Evolutionary conservation across 164 flowering plant genomes (phyloP).

Genomic region (Magnolia changhungtana): DNA sequence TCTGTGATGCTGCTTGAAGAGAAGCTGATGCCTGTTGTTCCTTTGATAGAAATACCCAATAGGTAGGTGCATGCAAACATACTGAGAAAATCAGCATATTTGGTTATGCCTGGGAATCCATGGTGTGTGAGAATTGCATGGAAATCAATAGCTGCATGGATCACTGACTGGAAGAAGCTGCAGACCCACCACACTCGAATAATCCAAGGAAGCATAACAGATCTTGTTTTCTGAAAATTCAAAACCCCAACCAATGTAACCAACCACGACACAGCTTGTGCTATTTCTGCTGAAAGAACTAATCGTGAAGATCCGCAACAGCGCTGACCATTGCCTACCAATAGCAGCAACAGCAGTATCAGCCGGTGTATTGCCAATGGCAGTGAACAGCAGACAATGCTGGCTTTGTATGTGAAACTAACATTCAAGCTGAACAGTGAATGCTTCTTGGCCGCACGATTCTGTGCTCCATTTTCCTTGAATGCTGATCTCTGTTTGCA

Average conservation of each 20-base stretch:
- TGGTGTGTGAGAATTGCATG: slow-evolving; percentile 24
- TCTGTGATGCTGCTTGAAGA: slow-evolving; percentile 32
- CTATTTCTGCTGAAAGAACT: slow-evolving; percentile 34
- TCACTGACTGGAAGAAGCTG: slow-evolving; percentile 46
- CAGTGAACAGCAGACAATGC: slow-evolving; percentile 40
- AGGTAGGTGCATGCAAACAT: slow-evolving; percentile 44
- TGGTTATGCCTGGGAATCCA: slow-evolving; percentile 20
- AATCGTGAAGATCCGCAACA: slow-evolving; percentile 31
- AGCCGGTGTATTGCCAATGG: slow-evolving; percentile 34
- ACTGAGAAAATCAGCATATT: slow-evolving; percentile 40
- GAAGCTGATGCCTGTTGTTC: slow-evolving; percentile 48
- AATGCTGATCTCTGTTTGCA: slow-evolving; percentile 25
- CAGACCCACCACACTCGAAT: slow-evolving; percentile 78
- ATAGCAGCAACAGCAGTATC: slow-evolving; percentile 31
- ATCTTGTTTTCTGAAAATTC: slow-evolving; percentile 23
- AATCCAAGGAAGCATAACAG: slow-evolving; percentile 52
- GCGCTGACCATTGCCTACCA: slow-evolving; percentile 22
- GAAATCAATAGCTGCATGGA: slow-evolving; percentile 30
- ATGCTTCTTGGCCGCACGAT: slow-evolving; percentile 8
- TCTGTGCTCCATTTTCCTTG: slow-evolving; percentile 23
- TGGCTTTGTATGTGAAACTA: slow-evolving; percentile 41
- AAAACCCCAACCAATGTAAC: slow-evolving; percentile 33
- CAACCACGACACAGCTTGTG: slow-evolving; percentile 53
- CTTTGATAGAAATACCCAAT: slow-evolving; percentile 44
- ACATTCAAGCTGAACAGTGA: slow-evolving; percentile 6